Evolutionary conservation across 495 filamentous ascomycete genomes (phyloP).

Genomic region (Apiosordaria backusii): DNA sequence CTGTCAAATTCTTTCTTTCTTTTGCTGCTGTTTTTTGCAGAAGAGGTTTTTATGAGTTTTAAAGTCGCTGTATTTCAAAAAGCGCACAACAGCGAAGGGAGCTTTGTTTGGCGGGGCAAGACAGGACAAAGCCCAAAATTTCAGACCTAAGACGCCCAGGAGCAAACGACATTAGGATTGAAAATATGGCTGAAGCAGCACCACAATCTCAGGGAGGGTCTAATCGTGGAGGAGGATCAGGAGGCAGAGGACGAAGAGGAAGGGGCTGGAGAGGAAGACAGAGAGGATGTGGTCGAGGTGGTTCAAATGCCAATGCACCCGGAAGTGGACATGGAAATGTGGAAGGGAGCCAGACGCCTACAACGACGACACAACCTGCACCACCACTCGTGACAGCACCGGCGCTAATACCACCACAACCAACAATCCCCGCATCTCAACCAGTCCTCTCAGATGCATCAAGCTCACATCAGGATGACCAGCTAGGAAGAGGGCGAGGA

Average conservation of each 20-base stretch:
- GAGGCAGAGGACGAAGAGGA: conserved; percentile 14
- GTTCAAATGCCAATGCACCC: conserved; percentile 2
- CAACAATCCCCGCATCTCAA: neutral
- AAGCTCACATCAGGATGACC: neutral
- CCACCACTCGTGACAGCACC: neutral
- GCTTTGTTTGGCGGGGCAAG: neutral
- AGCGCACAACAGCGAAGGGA: conserved; percentile 36
- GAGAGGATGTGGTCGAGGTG: neutral
- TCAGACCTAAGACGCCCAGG: neutral
- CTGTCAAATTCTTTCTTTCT: neutral
- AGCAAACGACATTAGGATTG: neutral
- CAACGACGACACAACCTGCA: neutral
- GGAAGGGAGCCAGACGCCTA: conserved; percentile 1
- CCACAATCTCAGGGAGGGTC: conserved; percentile 15
- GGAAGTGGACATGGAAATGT: neutral
- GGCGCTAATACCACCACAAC: neutral
- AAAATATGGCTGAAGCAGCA: conserved; percentile 24
- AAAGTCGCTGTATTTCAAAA: conserved; percentile 57
- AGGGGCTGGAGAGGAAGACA: conserved; percentile 11
- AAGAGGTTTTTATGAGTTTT: neutral
- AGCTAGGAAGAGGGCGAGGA: conserved; percentile 8
- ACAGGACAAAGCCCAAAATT: neutral
- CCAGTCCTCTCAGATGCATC: neutral
- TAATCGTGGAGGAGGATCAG: conserved; percentile 25
- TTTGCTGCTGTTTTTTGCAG: neutral